Evolutionary conservation across 2,329 filamentous ascomycete genomes (phyloP).

Genomic region (Claviceps monticola): DNA sequence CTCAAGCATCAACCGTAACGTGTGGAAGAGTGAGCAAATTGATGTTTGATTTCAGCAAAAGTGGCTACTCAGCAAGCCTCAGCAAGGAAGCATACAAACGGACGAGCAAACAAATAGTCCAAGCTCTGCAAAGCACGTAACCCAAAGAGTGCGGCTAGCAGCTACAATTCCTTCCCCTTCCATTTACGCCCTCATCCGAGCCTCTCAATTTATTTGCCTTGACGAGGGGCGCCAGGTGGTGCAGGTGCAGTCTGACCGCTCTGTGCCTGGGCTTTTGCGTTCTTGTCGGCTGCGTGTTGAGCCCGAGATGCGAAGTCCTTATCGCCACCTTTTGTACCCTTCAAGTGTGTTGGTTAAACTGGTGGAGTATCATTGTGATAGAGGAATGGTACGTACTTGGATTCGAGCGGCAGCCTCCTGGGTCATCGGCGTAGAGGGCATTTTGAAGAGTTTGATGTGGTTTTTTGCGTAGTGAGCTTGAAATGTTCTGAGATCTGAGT

Average conservation of each 20-base stretch:
- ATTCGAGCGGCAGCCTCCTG: neutral
- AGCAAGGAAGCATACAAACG: neutral
- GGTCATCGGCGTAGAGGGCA: neutral
- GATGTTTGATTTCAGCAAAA: no score
- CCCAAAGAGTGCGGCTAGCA: neutral
- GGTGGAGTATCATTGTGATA: neutral
- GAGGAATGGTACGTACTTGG: neutral
- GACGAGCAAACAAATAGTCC: neutral
- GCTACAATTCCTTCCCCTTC: neutral
- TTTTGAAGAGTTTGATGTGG: neutral
- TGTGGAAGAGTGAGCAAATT: no score
- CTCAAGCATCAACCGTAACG: no score
- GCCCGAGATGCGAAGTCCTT: neutral
- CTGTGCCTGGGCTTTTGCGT: neutral
- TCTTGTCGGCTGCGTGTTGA: slow-evolving; percentile 4
- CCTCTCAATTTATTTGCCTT: no score
- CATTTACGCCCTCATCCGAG: no score
- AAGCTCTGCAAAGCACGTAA: neutral
- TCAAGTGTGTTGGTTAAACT: neutral
- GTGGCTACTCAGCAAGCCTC: no score
- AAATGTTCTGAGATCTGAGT: neutral
- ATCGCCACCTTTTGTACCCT: neutral
- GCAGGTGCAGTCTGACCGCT: no score
- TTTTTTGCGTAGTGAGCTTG: neutral
- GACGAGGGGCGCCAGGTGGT: no score